These are phyloP conservation scores for Trichodelitschia bisporula DNA, from an alignment of 495 filamentous ascomycete genomes.

Conservation along the genomic window DNA sequence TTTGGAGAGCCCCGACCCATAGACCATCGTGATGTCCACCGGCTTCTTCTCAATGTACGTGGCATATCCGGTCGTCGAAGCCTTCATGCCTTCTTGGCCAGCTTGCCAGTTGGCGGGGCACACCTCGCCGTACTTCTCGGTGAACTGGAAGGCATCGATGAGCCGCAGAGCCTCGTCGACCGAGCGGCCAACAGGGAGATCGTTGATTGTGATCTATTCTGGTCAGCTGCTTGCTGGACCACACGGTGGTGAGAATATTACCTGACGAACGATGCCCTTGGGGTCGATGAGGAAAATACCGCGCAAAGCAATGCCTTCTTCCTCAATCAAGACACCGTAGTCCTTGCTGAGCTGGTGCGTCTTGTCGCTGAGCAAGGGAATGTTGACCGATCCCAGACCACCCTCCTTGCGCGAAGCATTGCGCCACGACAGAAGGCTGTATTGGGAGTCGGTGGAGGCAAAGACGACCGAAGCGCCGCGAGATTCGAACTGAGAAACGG, in stretches of 20 bases:
- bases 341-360: slow-evolving; percentile 26
- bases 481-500: slow-evolving; percentile 17
- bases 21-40: slow-evolving; percentile 7
- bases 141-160: slow-evolving; percentile 33
- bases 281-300: slow-evolving; percentile 37
- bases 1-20: too few relatives aligned
- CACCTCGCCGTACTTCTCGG: slow-evolving; percentile 30
- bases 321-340: slow-evolving; percentile 33
- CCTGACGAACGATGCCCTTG: slow-evolving; percentile 25
- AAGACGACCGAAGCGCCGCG: slow-evolving; percentile 26
- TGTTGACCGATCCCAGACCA: slow-evolving; percentile 25
- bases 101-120: slow-evolving; percentile 32
- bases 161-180: slow-evolving; percentile 33
- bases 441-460: slow-evolving; percentile 21
- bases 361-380: slow-evolving; percentile 30
- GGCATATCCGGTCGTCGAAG: slow-evolving; percentile 10
- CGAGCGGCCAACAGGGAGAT: slow-evolving; percentile 29
- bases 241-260: slow-evolving; percentile 6
- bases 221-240: too few relatives aligned
- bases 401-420: slow-evolving; percentile 25
- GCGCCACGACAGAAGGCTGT: slow-evolving; percentile 30
- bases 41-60: slow-evolving; percentile 12
- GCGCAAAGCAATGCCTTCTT: slow-evolving; percentile 28
- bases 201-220: slow-evolving; percentile 34
- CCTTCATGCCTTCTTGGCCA: slow-evolving; percentile 27